phyloP scores from a whole-genome alignment of 495 filamentous ascomycete genomes.

The Letharia lupina region DNA sequence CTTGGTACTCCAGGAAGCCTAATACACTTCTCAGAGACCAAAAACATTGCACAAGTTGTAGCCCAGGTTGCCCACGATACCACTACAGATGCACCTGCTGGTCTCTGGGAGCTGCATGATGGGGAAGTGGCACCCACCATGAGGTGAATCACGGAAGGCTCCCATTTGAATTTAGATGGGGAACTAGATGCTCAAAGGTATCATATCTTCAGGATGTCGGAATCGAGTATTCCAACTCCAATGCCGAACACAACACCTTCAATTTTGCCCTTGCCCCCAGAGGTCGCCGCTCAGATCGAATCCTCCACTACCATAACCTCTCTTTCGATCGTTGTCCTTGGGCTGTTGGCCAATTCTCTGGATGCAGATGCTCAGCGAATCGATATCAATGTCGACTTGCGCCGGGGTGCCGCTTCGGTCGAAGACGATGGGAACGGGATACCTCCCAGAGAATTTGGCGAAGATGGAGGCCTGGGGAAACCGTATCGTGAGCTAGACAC shows the following conservation, averaged over 20 bases:
- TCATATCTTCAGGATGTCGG: background rate
- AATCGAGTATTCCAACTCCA: background rate
- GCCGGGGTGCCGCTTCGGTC: constrained; percentile 67
- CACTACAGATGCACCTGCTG: constrained; percentile 19
- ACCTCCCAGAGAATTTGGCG: constrained; percentile 56
- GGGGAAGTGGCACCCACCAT: constrained; percentile 25
- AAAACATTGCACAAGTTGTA: background rate
- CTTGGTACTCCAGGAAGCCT: background rate
- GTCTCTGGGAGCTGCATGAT: background rate
- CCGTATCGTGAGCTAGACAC: constrained; percentile 52
- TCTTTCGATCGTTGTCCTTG: constrained; percentile 61
- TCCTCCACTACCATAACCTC: constrained; percentile 73
- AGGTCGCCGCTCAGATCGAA: constrained; percentile 77
- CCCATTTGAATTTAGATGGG: background rate
- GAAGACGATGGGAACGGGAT: constrained; percentile 89
- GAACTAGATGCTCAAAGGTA: background rate
- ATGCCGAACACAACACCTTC: constrained; percentile 22
- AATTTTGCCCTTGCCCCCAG: constrained; percentile 63
- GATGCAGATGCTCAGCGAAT: constrained; percentile 71
- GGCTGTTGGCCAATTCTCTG: constrained; percentile 77
- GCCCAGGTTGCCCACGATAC: no score
- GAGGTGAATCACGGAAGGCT: constrained; percentile 3
- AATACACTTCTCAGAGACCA: background rate
- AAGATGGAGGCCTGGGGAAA: constrained; percentile 64
- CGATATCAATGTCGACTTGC: constrained; percentile 63